Evolutionary conservation across 371 early-diverging fungal genomes (phyloP).

Genomic region (Dichotomocladium elegans): DNA sequence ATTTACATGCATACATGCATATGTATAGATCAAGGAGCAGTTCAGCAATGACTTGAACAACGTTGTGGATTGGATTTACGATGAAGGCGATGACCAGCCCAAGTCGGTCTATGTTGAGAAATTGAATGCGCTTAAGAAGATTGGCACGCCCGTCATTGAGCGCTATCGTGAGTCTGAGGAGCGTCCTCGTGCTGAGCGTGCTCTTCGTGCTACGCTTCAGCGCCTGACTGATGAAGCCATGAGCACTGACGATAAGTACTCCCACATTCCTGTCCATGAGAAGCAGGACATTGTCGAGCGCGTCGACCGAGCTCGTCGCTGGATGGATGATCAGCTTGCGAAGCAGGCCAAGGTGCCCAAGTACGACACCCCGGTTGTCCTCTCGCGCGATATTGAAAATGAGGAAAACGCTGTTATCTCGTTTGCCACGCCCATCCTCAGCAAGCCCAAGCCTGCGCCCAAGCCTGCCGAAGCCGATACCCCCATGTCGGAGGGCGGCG

Average conservation of each 20-base stretch:
- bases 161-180: slow-evolving; percentile 84
- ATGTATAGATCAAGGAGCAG: slow-evolving; percentile 48
- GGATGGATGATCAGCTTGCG: slow-evolving; percentile 82
- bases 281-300: slow-evolving; percentile 78
- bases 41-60: slow-evolving; percentile 70
- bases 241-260: slow-evolving; percentile 78
- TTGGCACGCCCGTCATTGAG: slow-evolving; percentile 79
- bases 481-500: slow-evolving; percentile 3
- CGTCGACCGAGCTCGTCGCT: slow-evolving; percentile 72
- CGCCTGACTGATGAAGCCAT: slow-evolving; percentile 68
- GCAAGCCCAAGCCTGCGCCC: slow-evolving; percentile 86
- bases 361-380: slow-evolving; percentile 71
- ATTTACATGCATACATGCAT: not conserved
- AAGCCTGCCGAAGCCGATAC: slow-evolving; percentile 29
- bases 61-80: slow-evolving; percentile 97
- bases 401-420: slow-evolving; percentile 62
- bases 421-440: slow-evolving; percentile 79
- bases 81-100: slow-evolving; percentile 91
- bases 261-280: slow-evolving; percentile 87
- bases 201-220: slow-evolving; percentile 75
- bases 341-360: slow-evolving; percentile 74
- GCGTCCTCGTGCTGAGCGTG: slow-evolving; percentile 78
- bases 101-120: slow-evolving; percentile 87
- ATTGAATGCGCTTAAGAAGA: slow-evolving; percentile 74
- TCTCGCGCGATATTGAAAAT: slow-evolving; percentile 67